phyloP scores from a whole-genome alignment of 441 rosid genomes.

The Hura crepitans region DNA sequence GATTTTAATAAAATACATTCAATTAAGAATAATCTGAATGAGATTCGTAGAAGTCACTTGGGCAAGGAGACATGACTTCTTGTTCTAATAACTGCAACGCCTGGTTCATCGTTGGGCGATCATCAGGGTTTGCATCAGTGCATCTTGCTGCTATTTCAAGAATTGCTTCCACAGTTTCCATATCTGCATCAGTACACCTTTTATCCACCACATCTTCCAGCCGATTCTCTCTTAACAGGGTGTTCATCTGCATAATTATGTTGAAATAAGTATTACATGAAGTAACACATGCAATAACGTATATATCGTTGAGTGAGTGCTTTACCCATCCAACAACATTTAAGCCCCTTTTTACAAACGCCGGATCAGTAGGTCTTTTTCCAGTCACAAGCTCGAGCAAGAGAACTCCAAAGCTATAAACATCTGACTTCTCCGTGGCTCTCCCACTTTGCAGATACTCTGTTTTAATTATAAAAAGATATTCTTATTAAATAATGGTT shows the following conservation, averaged over 20 bases:
- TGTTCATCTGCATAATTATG: constrained; percentile 59
- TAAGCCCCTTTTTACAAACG: constrained; percentile 71
- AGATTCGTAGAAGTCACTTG: constrained; percentile 74
- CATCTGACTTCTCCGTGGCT: constrained; percentile 93
- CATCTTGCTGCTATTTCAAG: constrained; percentile 79
- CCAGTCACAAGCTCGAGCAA: constrained; percentile 86
- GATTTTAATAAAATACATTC: constrained; percentile 6
- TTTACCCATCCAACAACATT: constrained; percentile 96
- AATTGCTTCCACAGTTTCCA: constrained; percentile 72
- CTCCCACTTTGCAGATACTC: constrained; percentile 94
- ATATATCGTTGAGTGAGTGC: too few relatives aligned
- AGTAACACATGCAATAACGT: too few relatives aligned
- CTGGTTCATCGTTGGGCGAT: constrained; percentile 83
- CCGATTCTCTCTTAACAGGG: constrained; percentile 61
- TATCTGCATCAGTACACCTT: constrained; percentile 53
- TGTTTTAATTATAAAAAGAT: constrained; percentile 25
- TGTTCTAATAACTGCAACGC: constrained; percentile 80
- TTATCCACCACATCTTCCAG: constrained; percentile 68
- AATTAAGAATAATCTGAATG: constrained; percentile 68
- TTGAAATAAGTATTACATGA: neutral
- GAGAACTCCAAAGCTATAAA: constrained; percentile 96
- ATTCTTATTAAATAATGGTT: too few relatives aligned
- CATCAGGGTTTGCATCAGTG: constrained; percentile 72
- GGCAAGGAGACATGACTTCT: constrained; percentile 88
- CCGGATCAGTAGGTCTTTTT: constrained; percentile 83